phyloP scores from a whole-genome alignment of 2,329 filamentous ascomycete genomes.

The Pseudomassariella vexata region DNA sequence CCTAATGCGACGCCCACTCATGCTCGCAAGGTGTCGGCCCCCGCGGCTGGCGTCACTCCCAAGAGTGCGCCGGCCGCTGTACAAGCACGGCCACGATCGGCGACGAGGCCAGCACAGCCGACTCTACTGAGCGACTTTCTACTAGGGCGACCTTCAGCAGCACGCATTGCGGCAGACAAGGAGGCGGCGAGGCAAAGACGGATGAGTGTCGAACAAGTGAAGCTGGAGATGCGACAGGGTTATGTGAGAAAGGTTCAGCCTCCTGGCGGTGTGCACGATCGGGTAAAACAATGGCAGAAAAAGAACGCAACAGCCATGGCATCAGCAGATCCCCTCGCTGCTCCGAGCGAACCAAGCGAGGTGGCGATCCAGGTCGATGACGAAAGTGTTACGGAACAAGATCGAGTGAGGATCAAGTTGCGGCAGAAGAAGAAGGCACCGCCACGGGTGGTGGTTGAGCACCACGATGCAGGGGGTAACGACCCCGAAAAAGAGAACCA shows the following conservation, averaged over 20 bases:
- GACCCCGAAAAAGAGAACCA: conserved; percentile 26
- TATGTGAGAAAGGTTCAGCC: conserved; percentile 53
- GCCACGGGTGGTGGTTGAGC: conserved; percentile 22
- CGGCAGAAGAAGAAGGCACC: conserved; percentile 37
- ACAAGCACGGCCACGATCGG: conserved; percentile 17
- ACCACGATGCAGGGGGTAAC: conserved; percentile 20
- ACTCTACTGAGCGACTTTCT: conserved; percentile 24
- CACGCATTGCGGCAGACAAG: conserved; percentile 44
- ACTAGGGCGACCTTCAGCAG: conserved; percentile 33
- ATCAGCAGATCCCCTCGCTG: conserved; percentile 42
- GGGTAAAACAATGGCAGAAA: conserved; percentile 82
- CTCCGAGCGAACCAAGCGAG: conserved; percentile 54
- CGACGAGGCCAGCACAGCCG: conserved; percentile 19
- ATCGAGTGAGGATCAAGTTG: conserved; percentile 51
- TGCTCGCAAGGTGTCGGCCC: conserved; percentile 10
- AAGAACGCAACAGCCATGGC: conserved; percentile 62
- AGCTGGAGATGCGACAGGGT: conserved; percentile 54
- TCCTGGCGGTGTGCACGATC: conserved; percentile 66
- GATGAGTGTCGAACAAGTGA: conserved; percentile 53
- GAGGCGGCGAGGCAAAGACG: conserved; percentile 38
- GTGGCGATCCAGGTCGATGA: conserved; percentile 55
- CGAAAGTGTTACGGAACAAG: conserved; percentile 55
- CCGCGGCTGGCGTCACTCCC: conserved; percentile 13
- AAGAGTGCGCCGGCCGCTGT: conserved; percentile 13
- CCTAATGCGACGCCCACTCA: conserved; percentile 10